Percentiles rank a stretch among this genome's conserved stretches.
These are phyloP conservation scores for Xylariaceae sp. DNA, from an alignment of 2,329 filamentous ascomycete genomes.

Conservation along the genomic window DNA sequence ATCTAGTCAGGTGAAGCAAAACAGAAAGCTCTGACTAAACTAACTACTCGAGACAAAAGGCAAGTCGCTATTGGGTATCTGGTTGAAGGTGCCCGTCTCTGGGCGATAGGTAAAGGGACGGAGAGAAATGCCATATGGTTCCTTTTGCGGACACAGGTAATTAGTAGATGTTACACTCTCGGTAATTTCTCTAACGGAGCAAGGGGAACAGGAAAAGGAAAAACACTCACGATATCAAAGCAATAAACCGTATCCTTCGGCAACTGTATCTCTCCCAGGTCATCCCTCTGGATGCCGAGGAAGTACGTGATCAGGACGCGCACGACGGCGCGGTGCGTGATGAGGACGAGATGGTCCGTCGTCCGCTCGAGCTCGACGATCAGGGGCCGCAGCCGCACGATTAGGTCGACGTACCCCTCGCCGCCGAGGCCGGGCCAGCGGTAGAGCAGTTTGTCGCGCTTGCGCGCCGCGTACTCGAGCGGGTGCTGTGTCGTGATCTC, in stretches of 20 bases:
- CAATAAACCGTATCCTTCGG: constrained; percentile 11
- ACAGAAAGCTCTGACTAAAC: too few species aligned
- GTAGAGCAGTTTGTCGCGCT: constrained; percentile 12
- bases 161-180: too few species aligned
- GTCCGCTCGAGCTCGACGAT: constrained; percentile 15
- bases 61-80: constrained; percentile 8
- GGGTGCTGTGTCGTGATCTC: constrained; percentile 9
- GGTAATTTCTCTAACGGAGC: too few species aligned
- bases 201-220: neutral
- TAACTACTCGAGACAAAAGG: constrained; percentile 5
- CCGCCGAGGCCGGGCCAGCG: constrained; percentile 14
- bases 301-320: constrained; percentile 11
- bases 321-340: constrained; percentile 12
- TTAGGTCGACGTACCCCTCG: constrained; percentile 12
- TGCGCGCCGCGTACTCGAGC: constrained; percentile 9
- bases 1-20: too few species aligned
- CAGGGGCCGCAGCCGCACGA: constrained; percentile 11
- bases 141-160: neutral
- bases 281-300: constrained; percentile 11
- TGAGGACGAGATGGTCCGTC: constrained; percentile 8
- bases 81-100: constrained; percentile 6
- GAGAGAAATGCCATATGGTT: constrained; percentile 12
- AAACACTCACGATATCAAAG: constrained; percentile 11
- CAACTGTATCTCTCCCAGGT: constrained; percentile 7
- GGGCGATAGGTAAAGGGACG: constrained; percentile 6